Evolutionary conservation across 352 stramenopile genomes (phyloP).

Genomic region (Phytopythium ostracodes): DNA sequence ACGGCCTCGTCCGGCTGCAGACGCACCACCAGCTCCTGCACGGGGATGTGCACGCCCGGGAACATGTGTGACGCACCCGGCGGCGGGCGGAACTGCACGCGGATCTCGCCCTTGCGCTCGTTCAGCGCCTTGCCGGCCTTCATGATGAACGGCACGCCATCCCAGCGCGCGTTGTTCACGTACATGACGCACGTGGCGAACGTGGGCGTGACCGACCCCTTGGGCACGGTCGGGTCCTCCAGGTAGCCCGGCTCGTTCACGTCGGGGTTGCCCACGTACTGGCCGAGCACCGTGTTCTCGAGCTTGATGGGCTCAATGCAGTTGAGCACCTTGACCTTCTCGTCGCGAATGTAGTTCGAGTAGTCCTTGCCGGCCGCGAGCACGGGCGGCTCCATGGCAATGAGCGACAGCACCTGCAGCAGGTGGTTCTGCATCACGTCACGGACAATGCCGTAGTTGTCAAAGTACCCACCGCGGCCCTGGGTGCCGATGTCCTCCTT

Average conservation of each 20-base stretch:
- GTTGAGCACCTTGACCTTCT: conserved; percentile 98
- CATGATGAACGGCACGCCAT: conserved; percentile 98
- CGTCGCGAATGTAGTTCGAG: conserved; percentile 93
- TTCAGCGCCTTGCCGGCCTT: conserved; percentile 98
- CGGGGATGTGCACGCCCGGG: conserved; percentile 74
- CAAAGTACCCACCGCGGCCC: conserved; percentile 96
- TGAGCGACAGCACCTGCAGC: conserved; percentile 96
- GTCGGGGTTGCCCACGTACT: conserved; percentile 90
- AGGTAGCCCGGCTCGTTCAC: conserved; percentile 90
- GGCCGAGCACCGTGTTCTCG: conserved; percentile 96
- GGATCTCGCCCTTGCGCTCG: conserved; percentile 96
- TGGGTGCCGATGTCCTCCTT: conserved; percentile 98
- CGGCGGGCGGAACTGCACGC: conserved; percentile 95
- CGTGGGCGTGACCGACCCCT: conserved; percentile 91
- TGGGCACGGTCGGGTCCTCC: conserved; percentile 94
- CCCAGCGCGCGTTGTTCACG: conserved; percentile 95
- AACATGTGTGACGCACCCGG: conserved; percentile 91
- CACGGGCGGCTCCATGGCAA: conserved; percentile 95
- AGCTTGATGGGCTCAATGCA: conserved; percentile 92
- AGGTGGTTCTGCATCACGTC: conserved; percentile 99
- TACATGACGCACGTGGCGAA: conserved; percentile 89
- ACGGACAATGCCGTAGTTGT: conserved; percentile 98
- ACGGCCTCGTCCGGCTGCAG: conserved; percentile 96
- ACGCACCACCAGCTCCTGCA: conserved; percentile 97
- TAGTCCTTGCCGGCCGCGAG: conserved; percentile 84